These are phyloP conservation scores for Diutina mesorugosa DNA, from an alignment of 1,139 yeast genomes.

Conservation along the genomic window DNA sequence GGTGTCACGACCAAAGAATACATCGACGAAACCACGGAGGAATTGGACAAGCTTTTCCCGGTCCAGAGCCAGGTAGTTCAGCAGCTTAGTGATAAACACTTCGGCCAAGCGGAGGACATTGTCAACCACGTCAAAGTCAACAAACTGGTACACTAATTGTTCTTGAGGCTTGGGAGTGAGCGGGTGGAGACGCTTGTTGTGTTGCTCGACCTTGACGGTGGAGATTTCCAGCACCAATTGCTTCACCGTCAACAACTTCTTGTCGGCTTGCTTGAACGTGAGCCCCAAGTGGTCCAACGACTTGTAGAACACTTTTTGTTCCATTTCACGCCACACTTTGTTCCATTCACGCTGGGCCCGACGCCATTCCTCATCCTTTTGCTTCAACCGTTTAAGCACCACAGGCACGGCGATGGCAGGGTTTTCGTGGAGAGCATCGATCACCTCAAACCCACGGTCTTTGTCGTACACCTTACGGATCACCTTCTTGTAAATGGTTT, in stretches of 20 bases:
- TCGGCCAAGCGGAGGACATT: constrained; percentile 64
- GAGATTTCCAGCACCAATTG: constrained; percentile 86
- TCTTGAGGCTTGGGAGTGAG: constrained; percentile 77
- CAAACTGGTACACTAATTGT: constrained; percentile 58
- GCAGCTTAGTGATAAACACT: constrained; percentile 55
- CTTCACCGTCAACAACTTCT: constrained; percentile 79
- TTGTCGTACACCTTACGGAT: constrained; percentile 86
- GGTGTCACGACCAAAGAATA: constrained; percentile 48
- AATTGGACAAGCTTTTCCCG: constrained; percentile 67
- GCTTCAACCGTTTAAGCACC: constrained; percentile 81
- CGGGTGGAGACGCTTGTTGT: constrained; percentile 64
- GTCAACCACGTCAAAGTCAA: constrained; percentile 54
- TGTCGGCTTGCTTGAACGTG: constrained; percentile 93
- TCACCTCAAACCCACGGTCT: constrained; percentile 91
- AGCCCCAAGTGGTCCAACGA: constrained; percentile 91
- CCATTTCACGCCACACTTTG: constrained; percentile 97
- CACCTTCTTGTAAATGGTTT: constrained; percentile 86
- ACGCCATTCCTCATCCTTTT: constrained; percentile 98
- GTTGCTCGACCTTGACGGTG: constrained; percentile 84
- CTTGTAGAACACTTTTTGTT: constrained; percentile 86
- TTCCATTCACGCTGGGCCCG: constrained; percentile 98
- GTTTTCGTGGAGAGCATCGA: constrained; percentile 87
- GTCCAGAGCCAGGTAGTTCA: constrained; percentile 71
- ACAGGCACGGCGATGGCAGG: constrained; percentile 95
- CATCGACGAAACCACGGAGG: constrained; percentile 53